Evolutionary conservation across 345 rosid species (phyloP), one percentile per base, ranked within the genome.

Genomic region (Linum trigynum): DNA sequence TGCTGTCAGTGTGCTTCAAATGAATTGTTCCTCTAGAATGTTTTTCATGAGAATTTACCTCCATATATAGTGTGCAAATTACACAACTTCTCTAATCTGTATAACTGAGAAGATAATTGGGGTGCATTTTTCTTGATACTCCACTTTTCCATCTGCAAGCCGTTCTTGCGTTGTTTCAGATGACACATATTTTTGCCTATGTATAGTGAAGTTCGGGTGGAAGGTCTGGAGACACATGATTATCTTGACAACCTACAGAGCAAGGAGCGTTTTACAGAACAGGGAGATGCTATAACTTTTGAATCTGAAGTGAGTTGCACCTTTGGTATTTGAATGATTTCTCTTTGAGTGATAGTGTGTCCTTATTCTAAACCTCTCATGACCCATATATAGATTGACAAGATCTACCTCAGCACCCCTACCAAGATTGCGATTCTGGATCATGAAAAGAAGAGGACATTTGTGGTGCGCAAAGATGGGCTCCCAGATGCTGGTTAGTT

Each of bases 391-490:
- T 37, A 57, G 61, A 17, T 57, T 23, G 61, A 57, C 61, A 57
- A 57, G 61, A 57, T 57, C 1, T 57, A 57, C 11, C 11, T 57
- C 2, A 17, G 61, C 38, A 57, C 61, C 38, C 50, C 42, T 35
- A 85, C 96, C 51, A 90, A 90, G 83, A 88, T 86, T 74, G 96
- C 99, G 15, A 88, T 94, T 51, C 68, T 90, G 75, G 99, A 94
- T 76, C 99, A 90, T 39, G 97, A 88, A 74, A 88, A 84, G 84
- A 94, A 94, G 84, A 85, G 96, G 74, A 94, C 99, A 39, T 88
- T 90, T 62, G 96, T 90, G 56, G 40, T 94, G 62, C 92, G 92
- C 74, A 94, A 94, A 76, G 96, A 94, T 69, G 97, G 99, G 55
- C 91, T 94, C 77, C 90, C 97, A 42, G 96, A 88, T 84, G 96